Evolutionary conservation across 495 filamentous ascomycete genomes (phyloP).

Genomic region (Xylaria cubensis): DNA sequence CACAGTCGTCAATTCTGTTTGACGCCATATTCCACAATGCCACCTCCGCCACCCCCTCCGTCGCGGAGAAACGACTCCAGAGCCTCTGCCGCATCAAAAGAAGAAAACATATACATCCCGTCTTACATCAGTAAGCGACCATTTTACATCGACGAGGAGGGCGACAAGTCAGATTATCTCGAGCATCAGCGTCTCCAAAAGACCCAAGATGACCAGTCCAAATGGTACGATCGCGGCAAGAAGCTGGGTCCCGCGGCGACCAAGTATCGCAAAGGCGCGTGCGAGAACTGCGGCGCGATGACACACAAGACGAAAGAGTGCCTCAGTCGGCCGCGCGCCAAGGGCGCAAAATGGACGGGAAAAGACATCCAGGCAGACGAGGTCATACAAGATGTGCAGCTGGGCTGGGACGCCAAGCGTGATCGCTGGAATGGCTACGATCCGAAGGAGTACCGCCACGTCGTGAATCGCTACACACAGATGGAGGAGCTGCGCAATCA

Average conservation of each 20-base stretch:
- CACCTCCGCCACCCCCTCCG: conserved; percentile 45
- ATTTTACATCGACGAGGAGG: conserved; percentile 89
- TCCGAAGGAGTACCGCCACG: conserved; percentile 79
- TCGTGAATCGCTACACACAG: conserved; percentile 87
- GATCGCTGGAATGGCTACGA: conserved; percentile 99
- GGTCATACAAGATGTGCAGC: conserved; percentile 77
- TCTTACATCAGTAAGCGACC: conserved; percentile 97
- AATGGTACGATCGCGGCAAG: conserved; percentile 90
- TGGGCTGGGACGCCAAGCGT: conserved; percentile 98
- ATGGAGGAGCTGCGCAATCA: conserved; percentile 79
- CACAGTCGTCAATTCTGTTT: neutral
- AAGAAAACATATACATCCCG: conserved; percentile 98
- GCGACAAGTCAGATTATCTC: conserved; percentile 83
- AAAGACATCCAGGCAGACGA: conserved; percentile 94
- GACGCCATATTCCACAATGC: conserved; percentile 27
- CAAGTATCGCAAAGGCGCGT: conserved; percentile 96
- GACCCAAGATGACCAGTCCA: conserved; percentile 69
- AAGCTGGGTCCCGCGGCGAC: conserved; percentile 83
- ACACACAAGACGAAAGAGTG: conserved; percentile 96
- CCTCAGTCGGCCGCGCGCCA: conserved; percentile 84
- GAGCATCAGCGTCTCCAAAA: conserved; percentile 94
- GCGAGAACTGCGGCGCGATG: conserved; percentile 97
- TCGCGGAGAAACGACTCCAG: conserved; percentile 43
- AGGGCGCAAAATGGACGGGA: conserved; percentile 91
- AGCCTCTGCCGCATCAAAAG: conserved; percentile 67